phyloP scores from a whole-genome alignment of 1,284 basidiomycete species.

The Schizophyllum commune region DNA sequence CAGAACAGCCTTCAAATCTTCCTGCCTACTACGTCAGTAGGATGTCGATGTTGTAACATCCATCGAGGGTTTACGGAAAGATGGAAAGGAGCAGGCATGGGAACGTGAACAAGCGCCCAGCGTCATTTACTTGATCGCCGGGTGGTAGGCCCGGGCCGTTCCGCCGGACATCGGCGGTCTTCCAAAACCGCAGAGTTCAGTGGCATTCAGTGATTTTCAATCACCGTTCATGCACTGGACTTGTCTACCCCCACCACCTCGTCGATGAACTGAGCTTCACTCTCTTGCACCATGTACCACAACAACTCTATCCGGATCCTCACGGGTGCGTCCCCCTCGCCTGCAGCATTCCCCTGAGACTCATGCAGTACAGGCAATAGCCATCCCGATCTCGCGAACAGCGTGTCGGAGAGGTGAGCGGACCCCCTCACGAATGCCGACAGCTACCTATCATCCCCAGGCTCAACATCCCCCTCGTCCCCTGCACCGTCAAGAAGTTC shows the following conservation, averaged over 20 bases:
- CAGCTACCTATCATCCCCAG: slow-evolving; percentile 32
- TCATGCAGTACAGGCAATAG: slow-evolving; percentile 72
- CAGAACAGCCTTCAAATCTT: too few species aligned
- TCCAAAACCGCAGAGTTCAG: background rate
- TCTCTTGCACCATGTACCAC: slow-evolving; percentile 58
- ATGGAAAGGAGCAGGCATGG: too few species aligned
- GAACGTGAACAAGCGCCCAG: too few species aligned
- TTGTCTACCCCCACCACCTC: background rate
- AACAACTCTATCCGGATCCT: slow-evolving; percentile 93
- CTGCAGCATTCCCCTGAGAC: slow-evolving; percentile 7
- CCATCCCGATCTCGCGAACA: slow-evolving; percentile 93
- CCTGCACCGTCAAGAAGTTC: slow-evolving; percentile 91
- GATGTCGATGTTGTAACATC: too few species aligned
- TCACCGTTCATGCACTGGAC: background rate
- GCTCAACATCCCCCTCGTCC: slow-evolving; percentile 86
- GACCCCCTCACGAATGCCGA: slow-evolving; percentile 32
- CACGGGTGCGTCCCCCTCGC: slow-evolving; percentile 53
- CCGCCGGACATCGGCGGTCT: background rate
- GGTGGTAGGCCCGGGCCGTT: too few species aligned
- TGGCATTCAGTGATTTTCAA: background rate
- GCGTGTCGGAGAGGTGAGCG: slow-evolving; percentile 92
- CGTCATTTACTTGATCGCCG: too few species aligned
- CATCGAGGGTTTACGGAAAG: too few species aligned
- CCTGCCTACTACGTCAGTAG: too few species aligned
- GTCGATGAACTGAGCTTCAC: slow-evolving; percentile 1